Evolutionary conservation across 345 rosid species (phyloP).

Genomic region (Arabidopsis suecica): DNA sequence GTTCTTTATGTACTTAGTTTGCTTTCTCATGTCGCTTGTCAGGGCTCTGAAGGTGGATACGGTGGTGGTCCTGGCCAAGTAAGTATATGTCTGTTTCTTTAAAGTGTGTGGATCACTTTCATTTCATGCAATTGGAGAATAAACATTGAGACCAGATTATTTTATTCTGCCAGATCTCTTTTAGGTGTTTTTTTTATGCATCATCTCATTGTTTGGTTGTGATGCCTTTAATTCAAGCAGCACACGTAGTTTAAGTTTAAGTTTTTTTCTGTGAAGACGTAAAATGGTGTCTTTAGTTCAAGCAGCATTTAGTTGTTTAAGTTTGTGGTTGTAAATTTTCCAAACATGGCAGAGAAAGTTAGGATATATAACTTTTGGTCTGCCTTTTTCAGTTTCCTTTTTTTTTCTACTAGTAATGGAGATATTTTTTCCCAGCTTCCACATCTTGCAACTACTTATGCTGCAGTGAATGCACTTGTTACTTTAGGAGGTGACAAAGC

Average conservation of each 20-base stretch:
- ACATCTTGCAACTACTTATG: conserved; percentile 96
- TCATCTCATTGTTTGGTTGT: conserved; percentile 12
- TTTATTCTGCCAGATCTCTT: conserved; percentile 24
- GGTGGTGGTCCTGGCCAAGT: conserved; percentile 99
- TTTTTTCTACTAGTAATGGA: conserved; percentile 15
- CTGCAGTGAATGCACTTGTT: conserved; percentile 88
- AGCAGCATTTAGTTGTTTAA: not conserved
- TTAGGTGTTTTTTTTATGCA: not conserved
- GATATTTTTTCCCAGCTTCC: conserved; percentile 69
- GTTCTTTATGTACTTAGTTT: conserved; percentile 12
- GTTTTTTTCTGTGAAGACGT: too few species aligned
- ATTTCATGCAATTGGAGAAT: not conserved
- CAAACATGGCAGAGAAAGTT: not conserved
- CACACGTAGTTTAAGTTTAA: too few species aligned
- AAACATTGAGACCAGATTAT: not conserved
- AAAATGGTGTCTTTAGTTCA: too few species aligned
- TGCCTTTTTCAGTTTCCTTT: not conserved
- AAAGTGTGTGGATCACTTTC: conserved; percentile 7
- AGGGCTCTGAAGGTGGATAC: conserved; percentile 92
- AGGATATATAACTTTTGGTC: not conserved
- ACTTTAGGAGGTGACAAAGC: conserved; percentile 81
- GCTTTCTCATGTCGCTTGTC: conserved; percentile 23
- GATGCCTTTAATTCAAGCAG: too few species aligned
- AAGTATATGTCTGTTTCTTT: conserved; percentile 45
- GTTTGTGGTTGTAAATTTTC: not conserved